Evolutionary conservation across 495 filamentous ascomycete species (phyloP).

Genomic region (Zalerion maritima): DNA sequence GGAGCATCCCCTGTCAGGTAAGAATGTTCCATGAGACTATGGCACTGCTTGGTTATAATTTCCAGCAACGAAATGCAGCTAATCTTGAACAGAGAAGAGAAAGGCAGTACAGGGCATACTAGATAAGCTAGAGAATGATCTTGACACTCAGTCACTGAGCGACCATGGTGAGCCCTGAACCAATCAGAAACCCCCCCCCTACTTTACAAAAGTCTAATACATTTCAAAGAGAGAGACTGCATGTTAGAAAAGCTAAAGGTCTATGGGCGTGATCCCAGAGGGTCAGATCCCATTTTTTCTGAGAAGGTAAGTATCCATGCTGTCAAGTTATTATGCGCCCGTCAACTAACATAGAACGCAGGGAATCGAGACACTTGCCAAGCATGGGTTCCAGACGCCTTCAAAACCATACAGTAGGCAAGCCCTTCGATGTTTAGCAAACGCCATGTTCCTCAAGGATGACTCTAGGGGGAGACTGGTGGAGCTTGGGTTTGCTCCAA

Average conservation of each 20-base stretch:
- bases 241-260: slow-evolving; percentile 63
- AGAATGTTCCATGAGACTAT: too few species aligned
- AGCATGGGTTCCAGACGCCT: slow-evolving; percentile 53
- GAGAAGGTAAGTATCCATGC: slow-evolving; percentile 37
- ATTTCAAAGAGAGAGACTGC: slow-evolving; percentile 41
- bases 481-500: slow-evolving; percentile 57
- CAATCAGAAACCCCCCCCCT: not conserved
- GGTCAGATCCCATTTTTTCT: slow-evolving; percentile 70
- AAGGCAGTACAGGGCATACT: too few species aligned
- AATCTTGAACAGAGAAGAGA: too few species aligned
- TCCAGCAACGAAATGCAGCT: too few species aligned
- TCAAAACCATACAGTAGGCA: slow-evolving; percentile 50
- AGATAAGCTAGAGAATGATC: too few species aligned
- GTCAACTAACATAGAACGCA: slow-evolving; percentile 18
- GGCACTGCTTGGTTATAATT: too few species aligned
- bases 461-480: slow-evolving; percentile 68
- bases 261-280: slow-evolving; percentile 52
- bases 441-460: slow-evolving; percentile 59
- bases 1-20: too few species aligned
- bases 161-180: not conserved
- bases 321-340: not conserved
- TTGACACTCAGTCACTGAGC: not conserved
- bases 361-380: slow-evolving; percentile 61
- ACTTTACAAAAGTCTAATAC: not conserved
- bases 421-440: slow-evolving; percentile 76